Base-by-base conservation (phyloP, 169 alveolate species). In the Theileria luwenshuni region DNA sequence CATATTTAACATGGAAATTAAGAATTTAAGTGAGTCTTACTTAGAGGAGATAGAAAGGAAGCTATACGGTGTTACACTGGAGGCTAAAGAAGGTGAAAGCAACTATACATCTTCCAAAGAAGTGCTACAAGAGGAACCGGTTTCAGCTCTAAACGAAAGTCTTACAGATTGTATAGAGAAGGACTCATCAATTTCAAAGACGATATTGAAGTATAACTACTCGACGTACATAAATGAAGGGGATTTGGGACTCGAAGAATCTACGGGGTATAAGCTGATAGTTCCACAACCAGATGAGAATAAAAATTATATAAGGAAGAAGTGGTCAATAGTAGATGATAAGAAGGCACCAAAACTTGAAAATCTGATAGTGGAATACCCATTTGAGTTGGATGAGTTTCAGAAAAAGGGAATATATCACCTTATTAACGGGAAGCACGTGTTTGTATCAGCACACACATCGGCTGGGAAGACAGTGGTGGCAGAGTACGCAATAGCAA, bases 381-480 rank as follows among this genome's bases (percentile, higher is more conserved):
- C 96, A 5, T 98, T 96, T 83, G 98, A 95, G 74, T 90, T 98
- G 58, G 99, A 98, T 72, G 94, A 76, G 52, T 98, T 98, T 85
- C 98, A 98, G 91, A 98, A 98, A 76, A 88, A 99, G 63, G 97
- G 99, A 1, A 89, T 97, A 10, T 83, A 94, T 33, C 94, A 97
- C 71, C 85, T 98, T 27, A 97, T 95, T 71, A 90, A 92, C 51
- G 91, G 91, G 62, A 92, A 95, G 71, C 95, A 94, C 73, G 99
- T 98, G 8, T 96, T 98, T 52, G 99, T 98, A 0, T 97, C 99
- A 48, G 99, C 99, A 1, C 99, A 97, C 75, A 98, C 99, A 19
- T 97, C 99, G n/a, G 99, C 99, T 33, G 99, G 99, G 28, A 97
- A 97, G 79, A 97, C 99, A 2, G 98, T 96, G 0, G 97, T 97